Evolutionary conservation across 2,329 filamentous ascomycete genomes (phyloP), one percentile per base, ranked within the genome.

Genomic region (Curvularia eragrostidis): DNA sequence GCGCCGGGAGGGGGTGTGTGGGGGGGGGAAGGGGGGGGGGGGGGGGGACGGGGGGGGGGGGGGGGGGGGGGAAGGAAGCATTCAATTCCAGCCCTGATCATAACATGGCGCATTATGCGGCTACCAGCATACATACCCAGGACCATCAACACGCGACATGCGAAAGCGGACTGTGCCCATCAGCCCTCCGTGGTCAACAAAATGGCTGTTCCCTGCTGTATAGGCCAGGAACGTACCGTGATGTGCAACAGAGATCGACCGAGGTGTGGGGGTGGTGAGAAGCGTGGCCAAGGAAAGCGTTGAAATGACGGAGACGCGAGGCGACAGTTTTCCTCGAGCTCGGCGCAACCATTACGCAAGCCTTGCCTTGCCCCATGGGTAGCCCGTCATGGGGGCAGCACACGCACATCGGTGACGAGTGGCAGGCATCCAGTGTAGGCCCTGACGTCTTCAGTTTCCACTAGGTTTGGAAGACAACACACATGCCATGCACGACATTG

Each of bases 391-490:
- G 38, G 32, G 38, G 26, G 43, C 36, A 13, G 26, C 57, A 38
- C 48, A 56, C 52, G 48, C 18, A 46, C 30, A 5, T 12, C 12
- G 24, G 44, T 49, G 32, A 36, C 48, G 32, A 48, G 23, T 34
- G 42, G 46, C 48, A 23, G 46, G 49, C 49, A 46, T 58, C 46
- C 46, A 61, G 58, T 60, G 44, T 58, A 18, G 18, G 51, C 52
- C 58, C 58, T 63, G 61, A 65, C 63, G 59, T 58, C 55, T 54
- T 63, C 61, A 56, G 64, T 66, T 63, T 67, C 58, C 58, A 61
- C 54, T 67, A 60, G 24, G 50, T 48, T 38, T 38, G 52, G 51
- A 61, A 53, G 46, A 26, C 43, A 47, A 56, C 57, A 58, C 55
- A 61, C 53, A 36, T 59, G 63, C 59, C 64, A 67, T 67, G 67